phyloP scores from a whole-genome alignment of 2,329 filamentous ascomycete species.

The Microcyclospora pomicola region DNA sequence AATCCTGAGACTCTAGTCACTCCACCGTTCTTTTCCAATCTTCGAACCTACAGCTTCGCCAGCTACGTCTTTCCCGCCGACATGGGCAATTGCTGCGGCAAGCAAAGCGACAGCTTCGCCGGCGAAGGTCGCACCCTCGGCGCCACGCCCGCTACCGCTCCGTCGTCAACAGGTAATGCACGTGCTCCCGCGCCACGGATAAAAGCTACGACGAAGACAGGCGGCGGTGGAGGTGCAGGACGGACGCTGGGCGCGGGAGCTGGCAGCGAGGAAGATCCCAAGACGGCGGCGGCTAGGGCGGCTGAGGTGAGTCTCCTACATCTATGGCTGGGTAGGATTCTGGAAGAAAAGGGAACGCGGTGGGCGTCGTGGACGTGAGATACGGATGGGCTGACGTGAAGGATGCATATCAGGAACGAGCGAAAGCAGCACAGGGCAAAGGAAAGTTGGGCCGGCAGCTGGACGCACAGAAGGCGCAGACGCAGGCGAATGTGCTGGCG shows the following conservation, averaged over 20 bases:
- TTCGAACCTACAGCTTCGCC: background rate
- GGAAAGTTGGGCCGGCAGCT: conserved; percentile 60
- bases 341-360: too few relatives aligned
- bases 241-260: conserved; percentile 45
- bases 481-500: conserved; percentile 51
- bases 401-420: conserved; percentile 46
- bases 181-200: conserved; percentile 26
- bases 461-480: conserved; percentile 62
- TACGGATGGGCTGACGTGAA: background rate
- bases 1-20: too few relatives aligned
- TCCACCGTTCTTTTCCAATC: too few relatives aligned
- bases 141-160: conserved; percentile 34
- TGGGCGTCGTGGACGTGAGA: background rate
- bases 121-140: conserved; percentile 61
- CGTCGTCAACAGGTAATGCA: conserved; percentile 26
- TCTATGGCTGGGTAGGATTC: background rate
- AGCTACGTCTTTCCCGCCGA: conserved; percentile 6
- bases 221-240: conserved; percentile 23
- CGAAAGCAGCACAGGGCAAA: conserved; percentile 44
- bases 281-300: conserved; percentile 61
- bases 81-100: conserved; percentile 86
- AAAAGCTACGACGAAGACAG: conserved; percentile 30
- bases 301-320: conserved; percentile 54
- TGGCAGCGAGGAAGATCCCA: conserved; percentile 41
- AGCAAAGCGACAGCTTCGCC: conserved; percentile 54